Evolutionary conservation across 345 rosid species (phyloP), one percentile per base, ranked within the genome.

Genomic region (Hibiscus tridactylites): DNA sequence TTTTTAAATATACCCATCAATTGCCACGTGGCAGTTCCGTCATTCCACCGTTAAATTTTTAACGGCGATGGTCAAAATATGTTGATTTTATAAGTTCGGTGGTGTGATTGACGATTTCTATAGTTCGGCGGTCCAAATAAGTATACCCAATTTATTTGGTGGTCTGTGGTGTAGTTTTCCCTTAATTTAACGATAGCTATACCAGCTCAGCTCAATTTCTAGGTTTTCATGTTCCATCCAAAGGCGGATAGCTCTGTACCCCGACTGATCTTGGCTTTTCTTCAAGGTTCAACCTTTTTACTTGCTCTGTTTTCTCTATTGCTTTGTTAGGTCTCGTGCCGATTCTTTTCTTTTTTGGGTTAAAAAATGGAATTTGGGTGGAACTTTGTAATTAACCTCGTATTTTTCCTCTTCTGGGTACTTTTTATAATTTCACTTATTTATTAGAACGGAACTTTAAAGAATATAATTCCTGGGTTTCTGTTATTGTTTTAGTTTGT

Each of bases 221-320:
- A 65, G 69, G 69, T 42, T 42, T 65, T 49, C 53, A 49, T 10
- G n/a, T 49, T 49, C 12, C 10, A 0, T 5, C 53, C 33, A 2
- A 19, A 42, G 52, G 33, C 4, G 21, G 47, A 50, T 49, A 65
- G n/a, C 53, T 65, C 10, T 19, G 44, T 9, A 6, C 46, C 53
- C 33, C 15, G 17, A 21, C 69, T 44, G 53, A 0, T 42, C 53
- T 42, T 65, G 33, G 46, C 69, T 42, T 29, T 11, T n/a, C 69
- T 13, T 65, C 53, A 65, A 65, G 69, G 69, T 65, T 10, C 53
- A 42, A 12, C 4, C 69, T 42, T 21, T 65, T 65, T 16, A 65
- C 69, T 44, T 65, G 31, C 33, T 9, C 17, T 44, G 21, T 11
- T 19, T 42, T 65, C 9, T 65, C 28, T 21, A 4, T 9, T 65